phyloP scores from a whole-genome alignment of 176 grass and related monocot genomes.

The Oryza meyeriana region DNA sequence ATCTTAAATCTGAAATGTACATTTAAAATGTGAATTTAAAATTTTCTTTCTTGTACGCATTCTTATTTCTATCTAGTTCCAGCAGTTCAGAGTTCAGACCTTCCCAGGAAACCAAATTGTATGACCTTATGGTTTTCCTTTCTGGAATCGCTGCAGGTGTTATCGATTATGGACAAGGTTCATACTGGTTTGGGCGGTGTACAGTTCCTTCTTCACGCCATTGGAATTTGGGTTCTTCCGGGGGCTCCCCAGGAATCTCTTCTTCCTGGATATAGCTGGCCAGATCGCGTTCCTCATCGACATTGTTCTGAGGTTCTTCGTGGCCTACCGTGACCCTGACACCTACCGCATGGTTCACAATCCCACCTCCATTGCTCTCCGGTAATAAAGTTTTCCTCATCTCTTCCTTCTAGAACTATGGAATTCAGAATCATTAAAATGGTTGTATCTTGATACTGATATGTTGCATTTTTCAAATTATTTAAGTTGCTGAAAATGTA shows the following conservation, averaged over 20 bases:
- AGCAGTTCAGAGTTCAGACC: not conserved
- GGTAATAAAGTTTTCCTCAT: slow-evolving; percentile 44
- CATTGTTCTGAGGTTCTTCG: slow-evolving; percentile 65
- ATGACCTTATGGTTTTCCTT: not conserved
- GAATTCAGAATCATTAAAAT: not conserved
- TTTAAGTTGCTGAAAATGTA: not conserved
- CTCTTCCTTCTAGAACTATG: not conserved
- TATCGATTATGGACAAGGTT: slow-evolving; percentile 78
- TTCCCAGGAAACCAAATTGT: not conserved
- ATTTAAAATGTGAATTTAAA: no score
- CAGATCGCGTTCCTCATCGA: slow-evolving; percentile 78
- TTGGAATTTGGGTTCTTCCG: slow-evolving; percentile 94
- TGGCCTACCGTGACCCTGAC: slow-evolving; percentile 78
- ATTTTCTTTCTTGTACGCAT: not conserved
- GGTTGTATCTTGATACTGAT: not conserved
- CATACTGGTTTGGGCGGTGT: slow-evolving; percentile 80
- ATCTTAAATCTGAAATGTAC: not conserved
- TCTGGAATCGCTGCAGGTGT: slow-evolving; percentile 41
- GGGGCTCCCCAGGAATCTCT: slow-evolving; percentile 70
- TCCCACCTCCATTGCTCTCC: slow-evolving; percentile 54
- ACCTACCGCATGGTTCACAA: slow-evolving; percentile 65
- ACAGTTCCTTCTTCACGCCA: slow-evolving; percentile 93
- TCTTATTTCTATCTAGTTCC: not conserved
- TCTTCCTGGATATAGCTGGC: slow-evolving; percentile 79
- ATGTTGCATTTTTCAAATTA: not conserved